Percentiles rank a stretch among this genome's conserved stretches.
phyloP scores from a whole-genome alignment of 2,329 filamentous ascomycete genomes.

The Huntiella omanensis region DNA sequence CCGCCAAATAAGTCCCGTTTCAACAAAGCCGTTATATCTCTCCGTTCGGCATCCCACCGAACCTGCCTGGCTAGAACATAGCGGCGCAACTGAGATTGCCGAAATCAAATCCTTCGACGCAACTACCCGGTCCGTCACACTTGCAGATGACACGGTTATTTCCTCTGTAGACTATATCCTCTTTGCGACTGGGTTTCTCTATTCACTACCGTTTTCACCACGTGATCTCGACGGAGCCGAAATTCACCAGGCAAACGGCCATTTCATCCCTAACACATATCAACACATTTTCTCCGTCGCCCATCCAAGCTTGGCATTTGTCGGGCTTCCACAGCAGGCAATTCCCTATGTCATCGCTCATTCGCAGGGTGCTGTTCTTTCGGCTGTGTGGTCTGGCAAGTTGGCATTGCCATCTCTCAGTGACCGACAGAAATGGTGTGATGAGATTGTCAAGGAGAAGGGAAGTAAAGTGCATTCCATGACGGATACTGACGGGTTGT shows the following conservation, averaged over 20 bases:
- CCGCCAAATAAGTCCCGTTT: slow-evolving; percentile 48
- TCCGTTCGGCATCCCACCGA: slow-evolving; percentile 36
- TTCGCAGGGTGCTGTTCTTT: slow-evolving; percentile 57
- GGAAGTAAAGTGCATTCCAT: slow-evolving; percentile 29
- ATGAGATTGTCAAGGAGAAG: slow-evolving; percentile 30
- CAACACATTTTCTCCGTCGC: slow-evolving; percentile 60
- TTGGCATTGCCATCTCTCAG: slow-evolving; percentile 41
- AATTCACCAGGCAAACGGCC: slow-evolving; percentile 47
- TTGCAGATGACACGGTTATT: slow-evolving; percentile 47
- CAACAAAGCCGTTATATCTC: slow-evolving; percentile 41
- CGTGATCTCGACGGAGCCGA: slow-evolving; percentile 18
- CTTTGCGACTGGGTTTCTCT: slow-evolving; percentile 83
- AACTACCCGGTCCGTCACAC: slow-evolving; percentile 40
- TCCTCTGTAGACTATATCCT: slow-evolving; percentile 54
- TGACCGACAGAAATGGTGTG: slow-evolving; percentile 56
- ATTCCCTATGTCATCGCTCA: slow-evolving; percentile 75
- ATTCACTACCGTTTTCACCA: slow-evolving; percentile 55
- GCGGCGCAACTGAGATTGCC: slow-evolving; percentile 31
- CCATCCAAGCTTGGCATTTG: slow-evolving; percentile 62
- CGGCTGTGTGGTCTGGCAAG: slow-evolving; percentile 57
- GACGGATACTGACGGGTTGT: slow-evolving; percentile 43
- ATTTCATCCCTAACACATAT: slow-evolving; percentile 53
- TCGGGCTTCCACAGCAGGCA: slow-evolving; percentile 59
- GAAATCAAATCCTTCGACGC: slow-evolving; percentile 39
- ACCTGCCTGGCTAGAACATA: slow-evolving; percentile 25